Base-by-base conservation (phyloP, 768 basidiomycete genomes). In the Kwoniella bestiolae region DNA sequence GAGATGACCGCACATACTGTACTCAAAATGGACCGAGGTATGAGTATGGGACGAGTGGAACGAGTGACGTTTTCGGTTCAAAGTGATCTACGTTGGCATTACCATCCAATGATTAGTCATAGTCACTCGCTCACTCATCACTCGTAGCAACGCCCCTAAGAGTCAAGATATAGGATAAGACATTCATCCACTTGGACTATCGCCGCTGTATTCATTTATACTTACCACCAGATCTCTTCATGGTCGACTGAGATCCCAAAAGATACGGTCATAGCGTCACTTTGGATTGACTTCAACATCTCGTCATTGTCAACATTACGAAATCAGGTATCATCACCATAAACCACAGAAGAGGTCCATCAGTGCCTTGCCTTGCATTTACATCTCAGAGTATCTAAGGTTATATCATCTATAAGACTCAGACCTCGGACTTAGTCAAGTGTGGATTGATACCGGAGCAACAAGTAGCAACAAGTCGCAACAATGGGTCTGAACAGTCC, bases 401-500 rank as follows among this genome's bases (percentile, higher is more conserved):
- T n/a, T n/a, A n/a, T n/a, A n/a, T n/a, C n/a, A n/a, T n/a, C n/a
- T n/a, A n/a, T n/a, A n/a, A n/a, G n/a, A n/a, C n/a, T n/a, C n/a
- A n/a, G n/a, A n/a, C n/a, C n/a, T n/a, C n/a, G n/a, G n/a, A n/a
- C n/a, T n/a, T n/a, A n/a, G n/a, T n/a, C n/a, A n/a, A n/a, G n/a
- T n/a, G 25, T 4, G 49, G 21, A 28, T 28, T 21, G n/a, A 25
- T 8, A 51, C 25, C 12, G 4, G 25, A 51, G 7, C 4, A 28
- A n/a, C 4, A 4, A 18, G 21, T 8, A 51, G 11, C 9, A 18
- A 28, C 11, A 26, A 51, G 11, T 26, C 5, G 7, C 8, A 5
- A 28, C 11, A 28, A 67, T 67, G 66, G 66, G 66, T 32, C 34
- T 73, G 57, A 73, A 73, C 34, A 66, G 64, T 56, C 72, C 69